Evolutionary conservation across 2,329 filamentous ascomycete species (phyloP).

Genomic region (Delphinella strobiligena): DNA sequence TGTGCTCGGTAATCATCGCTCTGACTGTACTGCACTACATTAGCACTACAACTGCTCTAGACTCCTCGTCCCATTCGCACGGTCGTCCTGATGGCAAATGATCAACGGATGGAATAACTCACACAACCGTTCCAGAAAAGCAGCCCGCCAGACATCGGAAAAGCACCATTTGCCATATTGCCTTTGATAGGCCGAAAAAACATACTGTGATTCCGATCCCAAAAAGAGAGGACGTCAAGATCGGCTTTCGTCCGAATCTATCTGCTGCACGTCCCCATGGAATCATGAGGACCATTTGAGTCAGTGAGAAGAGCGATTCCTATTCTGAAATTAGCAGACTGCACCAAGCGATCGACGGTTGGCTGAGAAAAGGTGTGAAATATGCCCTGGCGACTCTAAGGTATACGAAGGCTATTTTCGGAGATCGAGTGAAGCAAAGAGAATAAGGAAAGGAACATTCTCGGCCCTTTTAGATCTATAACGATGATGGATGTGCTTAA

Average conservation of each 20-base stretch:
- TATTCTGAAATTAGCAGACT: too few species aligned
- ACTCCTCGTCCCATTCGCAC: background rate
- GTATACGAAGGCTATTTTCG: too few species aligned
- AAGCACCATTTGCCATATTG: conserved; percentile 62
- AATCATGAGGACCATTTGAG: conserved; percentile 69
- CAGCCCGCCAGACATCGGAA: conserved; percentile 60
- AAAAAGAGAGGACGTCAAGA: conserved; percentile 53
- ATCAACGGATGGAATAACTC: too few species aligned
- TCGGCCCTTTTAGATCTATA: too few species aligned
- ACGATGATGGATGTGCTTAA: too few species aligned
- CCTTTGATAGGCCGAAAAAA: conserved; percentile 55
- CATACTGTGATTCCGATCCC: conserved; percentile 51
- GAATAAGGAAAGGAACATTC: background rate
- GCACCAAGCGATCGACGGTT: too few species aligned
- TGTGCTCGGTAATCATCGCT: conserved; percentile 65
- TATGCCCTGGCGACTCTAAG: too few species aligned
- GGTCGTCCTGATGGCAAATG: too few species aligned
- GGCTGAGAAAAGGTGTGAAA: too few species aligned
- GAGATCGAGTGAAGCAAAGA: conserved; percentile 1
- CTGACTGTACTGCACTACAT: conserved; percentile 43
- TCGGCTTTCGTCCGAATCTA: conserved; percentile 57
- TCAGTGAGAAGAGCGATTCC: conserved; percentile 56
- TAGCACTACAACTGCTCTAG: background rate
- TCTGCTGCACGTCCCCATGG: conserved; percentile 60
- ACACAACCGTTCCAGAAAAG: conserved; percentile 60